Percentiles rank a stretch among this genome's conserved stretches.
Evolutionary conservation across 2,329 filamentous ascomycete species (phyloP).

Genomic region (Epichloe coenophiala): DNA sequence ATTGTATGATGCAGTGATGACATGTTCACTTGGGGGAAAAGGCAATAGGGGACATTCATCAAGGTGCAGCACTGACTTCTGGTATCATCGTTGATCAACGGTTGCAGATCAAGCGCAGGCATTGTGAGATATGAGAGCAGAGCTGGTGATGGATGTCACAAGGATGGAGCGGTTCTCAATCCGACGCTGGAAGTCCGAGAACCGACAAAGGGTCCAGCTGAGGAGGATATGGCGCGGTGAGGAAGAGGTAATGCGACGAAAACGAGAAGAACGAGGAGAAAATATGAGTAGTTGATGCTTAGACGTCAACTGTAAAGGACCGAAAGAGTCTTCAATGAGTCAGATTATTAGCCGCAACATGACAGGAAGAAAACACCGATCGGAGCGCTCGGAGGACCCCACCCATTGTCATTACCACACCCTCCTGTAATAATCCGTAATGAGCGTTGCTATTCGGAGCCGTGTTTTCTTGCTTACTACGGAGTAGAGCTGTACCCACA

Average conservation of each 20-base stretch:
- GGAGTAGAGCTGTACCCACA: too few relatives aligned
- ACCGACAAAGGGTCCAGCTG: not conserved
- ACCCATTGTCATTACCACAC: conserved; percentile 13
- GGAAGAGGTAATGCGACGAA: too few relatives aligned
- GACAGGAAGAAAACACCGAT: conserved; percentile 3
- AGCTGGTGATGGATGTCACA: not conserved
- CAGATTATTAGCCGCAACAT: too few relatives aligned
- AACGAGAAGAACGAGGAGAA: not conserved
- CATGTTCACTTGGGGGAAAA: too few relatives aligned
- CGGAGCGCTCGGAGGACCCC: conserved; percentile 19
- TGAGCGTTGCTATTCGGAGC: too few relatives aligned
- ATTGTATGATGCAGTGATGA: too few relatives aligned
- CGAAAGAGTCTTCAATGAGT: not conserved
- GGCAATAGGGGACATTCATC: not conserved
- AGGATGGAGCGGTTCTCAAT: not conserved
- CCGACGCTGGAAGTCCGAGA: not conserved
- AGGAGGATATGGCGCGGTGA: not conserved
- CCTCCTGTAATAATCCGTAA: too few relatives aligned
- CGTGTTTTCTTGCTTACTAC: too few relatives aligned
- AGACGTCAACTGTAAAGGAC: not conserved
- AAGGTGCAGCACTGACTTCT: conserved; percentile 20
- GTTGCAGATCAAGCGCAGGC: conserved; percentile 27
- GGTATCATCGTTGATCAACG: conserved; percentile 32
- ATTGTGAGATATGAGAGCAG: conserved; percentile 15
- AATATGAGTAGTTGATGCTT: not conserved